These are phyloP conservation scores for Musa balbisiana DNA, from an alignment of 202 grass and related monocot genomes.

Conservation along the genomic window DNA sequence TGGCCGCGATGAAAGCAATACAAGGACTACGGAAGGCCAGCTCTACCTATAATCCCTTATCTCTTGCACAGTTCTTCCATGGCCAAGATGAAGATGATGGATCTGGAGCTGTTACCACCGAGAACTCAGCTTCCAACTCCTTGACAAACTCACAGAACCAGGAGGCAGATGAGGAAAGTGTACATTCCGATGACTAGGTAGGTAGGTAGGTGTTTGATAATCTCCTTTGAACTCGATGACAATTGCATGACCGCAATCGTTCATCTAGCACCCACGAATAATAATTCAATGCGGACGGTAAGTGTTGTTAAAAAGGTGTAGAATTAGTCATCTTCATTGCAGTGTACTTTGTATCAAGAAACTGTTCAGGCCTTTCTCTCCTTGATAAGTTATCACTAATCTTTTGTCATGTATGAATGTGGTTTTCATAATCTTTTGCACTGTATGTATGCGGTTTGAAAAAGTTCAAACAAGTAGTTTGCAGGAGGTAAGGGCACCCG, in stretches of 20 bases:
- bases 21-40: conserved; percentile 74
- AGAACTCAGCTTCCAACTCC: conserved; percentile 38
- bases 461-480: too few species aligned
- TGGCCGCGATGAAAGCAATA: conserved; percentile 82
- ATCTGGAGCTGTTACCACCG: conserved; percentile 69
- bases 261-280: too few species aligned
- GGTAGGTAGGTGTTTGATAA: neutral
- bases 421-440: too few species aligned
- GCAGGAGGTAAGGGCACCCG: too few species aligned
- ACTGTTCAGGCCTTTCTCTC: too few species aligned
- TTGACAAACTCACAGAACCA: conserved; percentile 33
- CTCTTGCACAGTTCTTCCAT: conserved; percentile 75
- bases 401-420: too few species aligned
- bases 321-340: too few species aligned
- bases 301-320: neutral
- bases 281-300: neutral
- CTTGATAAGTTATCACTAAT: too few species aligned
- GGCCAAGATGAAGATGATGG: conserved; percentile 56
- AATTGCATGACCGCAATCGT: too few species aligned
- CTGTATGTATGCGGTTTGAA: too few species aligned
- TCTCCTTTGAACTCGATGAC: conserved; percentile 17
- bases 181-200: conserved; percentile 33
- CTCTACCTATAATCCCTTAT: conserved; percentile 80
- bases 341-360: too few species aligned
- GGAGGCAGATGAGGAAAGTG: conserved; percentile 33